Evolutionary conservation across 768 basidiomycete genomes (phyloP).

Genomic region (Chalciporus pseudorubinellus): DNA sequence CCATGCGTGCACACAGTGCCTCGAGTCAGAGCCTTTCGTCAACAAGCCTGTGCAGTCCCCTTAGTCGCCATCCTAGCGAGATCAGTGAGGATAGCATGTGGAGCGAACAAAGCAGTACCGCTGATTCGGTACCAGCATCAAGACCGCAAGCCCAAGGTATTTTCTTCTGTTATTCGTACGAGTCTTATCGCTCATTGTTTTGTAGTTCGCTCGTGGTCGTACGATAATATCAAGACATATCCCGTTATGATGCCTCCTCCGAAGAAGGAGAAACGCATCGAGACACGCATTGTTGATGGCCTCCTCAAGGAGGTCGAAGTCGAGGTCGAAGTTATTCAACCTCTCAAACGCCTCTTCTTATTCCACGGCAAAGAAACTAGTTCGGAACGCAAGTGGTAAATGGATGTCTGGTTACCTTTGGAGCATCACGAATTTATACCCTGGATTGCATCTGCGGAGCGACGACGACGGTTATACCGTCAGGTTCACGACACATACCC

Average conservation of each 20-base stretch:
- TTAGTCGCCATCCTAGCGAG: no score
- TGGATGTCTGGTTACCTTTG: slow-evolving; percentile 13
- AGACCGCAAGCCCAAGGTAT: no score
- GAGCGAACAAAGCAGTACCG: no score
- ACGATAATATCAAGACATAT: slow-evolving; percentile 70
- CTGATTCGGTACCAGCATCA: no score
- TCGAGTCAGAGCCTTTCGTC: no score
- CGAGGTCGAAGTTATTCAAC: slow-evolving; percentile 53
- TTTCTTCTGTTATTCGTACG: slow-evolving; percentile 15
- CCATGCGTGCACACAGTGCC: no score
- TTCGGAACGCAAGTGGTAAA: slow-evolving; percentile 29
- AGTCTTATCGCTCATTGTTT: slow-evolving; percentile 6
- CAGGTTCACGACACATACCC: slow-evolving; percentile 34
- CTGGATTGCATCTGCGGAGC: slow-evolving; percentile 24
- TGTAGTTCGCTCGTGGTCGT: slow-evolving; percentile 71
- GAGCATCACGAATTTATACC: slow-evolving; percentile 27
- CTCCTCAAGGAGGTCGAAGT: slow-evolving; percentile 52
- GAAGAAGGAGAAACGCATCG: slow-evolving; percentile 51
- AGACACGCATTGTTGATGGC: slow-evolving; percentile 47
- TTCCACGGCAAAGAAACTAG: slow-evolving; percentile 51
- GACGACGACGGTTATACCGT: slow-evolving; percentile 32
- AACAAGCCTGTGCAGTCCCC: no score
- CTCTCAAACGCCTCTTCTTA: slow-evolving; percentile 65
- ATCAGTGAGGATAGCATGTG: no score
- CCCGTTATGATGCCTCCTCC: slow-evolving; percentile 50